Evolutionary conservation across 2,329 filamentous ascomycete species (phyloP), one percentile per base, ranked within the genome.

Genomic region (Calonectria naviculata): DNA sequence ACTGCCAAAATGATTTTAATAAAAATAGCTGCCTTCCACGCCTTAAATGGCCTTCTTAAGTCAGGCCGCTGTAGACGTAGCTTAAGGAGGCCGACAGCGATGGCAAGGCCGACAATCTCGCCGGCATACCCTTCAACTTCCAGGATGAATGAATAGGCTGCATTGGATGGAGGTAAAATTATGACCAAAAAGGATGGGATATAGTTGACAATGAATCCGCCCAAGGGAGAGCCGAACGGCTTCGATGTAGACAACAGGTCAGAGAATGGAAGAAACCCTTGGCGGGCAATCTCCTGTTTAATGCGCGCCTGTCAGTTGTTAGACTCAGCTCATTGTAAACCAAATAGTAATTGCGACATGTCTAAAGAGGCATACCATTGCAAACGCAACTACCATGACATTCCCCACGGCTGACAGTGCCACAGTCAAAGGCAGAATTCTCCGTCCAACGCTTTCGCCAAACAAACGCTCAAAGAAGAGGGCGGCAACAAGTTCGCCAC

Each of bases 121-220:
- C 86, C 90, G 0, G 92, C 89, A 74, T 94, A 94, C 0, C 90
- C 91, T 76, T 94, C 92, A 0, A 94, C 90, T 56, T 94, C 92
- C 0, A 94, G 83, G 31, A 94, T 94, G 76, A 95, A 93, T 12
- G 90, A 91, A 81, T 94, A 95, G 0, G 93, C 90, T 56, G 92
- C 89, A 4, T 86, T 85, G 0, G 91, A 90, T 0, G 92, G 91
- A 0, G 92, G 92, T 0, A 93, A 83, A 0, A 86, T 81, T 61
- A 94, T 93, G 4, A 94, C 91, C 1, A 94, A 82, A 1, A 93
- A 75, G 0, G 92, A 93, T 0, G 92, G 92, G 34, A 94, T 85
- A 75, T 90, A 94, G 76, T 94, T 92, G 2, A 94, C 86, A 4
- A 94, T 80, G 0, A 95, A 85, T 0, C 92, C 93, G 0, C 92